phyloP scores from a whole-genome alignment of 352 stramenopile species.

The Globisporangium irregulare region DNA sequence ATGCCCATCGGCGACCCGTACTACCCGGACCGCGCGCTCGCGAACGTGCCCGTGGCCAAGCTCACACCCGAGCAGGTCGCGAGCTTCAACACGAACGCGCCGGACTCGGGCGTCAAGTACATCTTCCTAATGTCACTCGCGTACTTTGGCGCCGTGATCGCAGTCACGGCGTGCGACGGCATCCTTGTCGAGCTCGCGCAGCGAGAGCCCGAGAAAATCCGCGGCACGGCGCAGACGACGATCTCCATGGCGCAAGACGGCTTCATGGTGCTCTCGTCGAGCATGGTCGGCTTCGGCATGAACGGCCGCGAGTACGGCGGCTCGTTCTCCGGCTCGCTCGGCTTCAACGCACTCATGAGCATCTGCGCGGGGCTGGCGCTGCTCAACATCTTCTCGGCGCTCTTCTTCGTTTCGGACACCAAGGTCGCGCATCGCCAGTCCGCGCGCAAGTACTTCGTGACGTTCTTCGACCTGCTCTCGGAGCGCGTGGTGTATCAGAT shows the following conservation, averaged over 20 bases:
- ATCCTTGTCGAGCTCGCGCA: conserved; percentile 33
- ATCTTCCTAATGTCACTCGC: conserved; percentile 44
- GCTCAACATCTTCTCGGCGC: conserved; percentile 15
- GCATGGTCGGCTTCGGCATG: conserved; percentile 22
- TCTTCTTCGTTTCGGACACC: conserved; percentile 20
- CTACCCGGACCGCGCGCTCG: conserved; percentile 16
- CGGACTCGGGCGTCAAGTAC: conserved; percentile 22
- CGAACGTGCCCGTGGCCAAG: conserved; percentile 11
- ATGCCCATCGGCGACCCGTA: conserved; percentile 19
- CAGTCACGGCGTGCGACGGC: conserved; percentile 46
- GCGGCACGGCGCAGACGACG: conserved; percentile 29
- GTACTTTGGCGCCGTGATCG: conserved; percentile 49
- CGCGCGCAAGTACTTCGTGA: conserved; percentile 9
- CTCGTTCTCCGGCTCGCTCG: conserved; percentile 21
- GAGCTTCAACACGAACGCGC: conserved; percentile 23
- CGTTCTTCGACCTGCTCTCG: conserved; percentile 16
- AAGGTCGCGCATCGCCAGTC: conserved; percentile 8
- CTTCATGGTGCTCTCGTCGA: conserved; percentile 18
- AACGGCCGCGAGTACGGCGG: conserved; percentile 26
- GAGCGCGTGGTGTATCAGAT: conserved; percentile 23
- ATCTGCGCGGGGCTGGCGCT: conserved; percentile 14
- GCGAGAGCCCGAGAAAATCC: conserved; percentile 18
- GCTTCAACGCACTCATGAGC: conserved; percentile 18
- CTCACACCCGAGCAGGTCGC: conserved; percentile 11
- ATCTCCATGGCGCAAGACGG: conserved; percentile 28